Evolutionary conservation across 2,329 filamentous ascomycete species (phyloP).

Genomic region (Chalaropsis thielavioides): DNA sequence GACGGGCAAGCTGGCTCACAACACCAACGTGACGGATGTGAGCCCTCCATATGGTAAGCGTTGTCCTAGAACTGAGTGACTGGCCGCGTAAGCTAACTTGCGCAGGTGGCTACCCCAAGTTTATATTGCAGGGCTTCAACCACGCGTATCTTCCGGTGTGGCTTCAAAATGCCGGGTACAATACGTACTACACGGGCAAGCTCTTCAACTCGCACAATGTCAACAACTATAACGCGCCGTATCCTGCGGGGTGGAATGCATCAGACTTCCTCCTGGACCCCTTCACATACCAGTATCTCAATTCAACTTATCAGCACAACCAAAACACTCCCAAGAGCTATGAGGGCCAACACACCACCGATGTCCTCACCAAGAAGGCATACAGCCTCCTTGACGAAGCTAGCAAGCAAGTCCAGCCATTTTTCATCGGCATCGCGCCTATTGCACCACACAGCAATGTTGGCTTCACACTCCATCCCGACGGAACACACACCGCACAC

Average conservation of each 20-base stretch:
- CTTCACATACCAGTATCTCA: constrained; percentile 53
- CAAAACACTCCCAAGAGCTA: constrained; percentile 37
- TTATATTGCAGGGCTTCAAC: constrained; percentile 36
- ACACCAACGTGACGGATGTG: constrained; percentile 47
- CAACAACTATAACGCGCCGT: constrained; percentile 36
- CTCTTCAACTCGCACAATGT: constrained; percentile 38
- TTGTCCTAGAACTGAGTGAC: constrained; percentile 17
- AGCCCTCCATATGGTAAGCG: constrained; percentile 36
- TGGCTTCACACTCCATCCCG: constrained; percentile 20
- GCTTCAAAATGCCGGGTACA: constrained; percentile 37
- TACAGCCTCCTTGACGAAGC: constrained; percentile 40
- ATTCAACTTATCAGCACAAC: constrained; percentile 49
- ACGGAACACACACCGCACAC: constrained; percentile 9
- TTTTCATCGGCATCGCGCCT: constrained; percentile 43
- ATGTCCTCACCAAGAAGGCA: constrained; percentile 37
- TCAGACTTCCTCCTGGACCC: constrained; percentile 48
- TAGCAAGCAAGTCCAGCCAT: constrained; percentile 31
- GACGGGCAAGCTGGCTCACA: constrained; percentile 49
- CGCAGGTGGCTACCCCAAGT: constrained; percentile 33
- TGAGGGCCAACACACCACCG: constrained; percentile 38
- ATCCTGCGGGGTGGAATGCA: constrained; percentile 40
- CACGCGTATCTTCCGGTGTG: constrained; percentile 36
- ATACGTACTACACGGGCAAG: constrained; percentile 42
- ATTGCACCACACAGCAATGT: constrained; percentile 25
- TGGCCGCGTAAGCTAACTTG: not conserved